Evolutionary conservation across 1,139 yeast species (phyloP).

Genomic region (Debaryomyces sp.): DNA sequence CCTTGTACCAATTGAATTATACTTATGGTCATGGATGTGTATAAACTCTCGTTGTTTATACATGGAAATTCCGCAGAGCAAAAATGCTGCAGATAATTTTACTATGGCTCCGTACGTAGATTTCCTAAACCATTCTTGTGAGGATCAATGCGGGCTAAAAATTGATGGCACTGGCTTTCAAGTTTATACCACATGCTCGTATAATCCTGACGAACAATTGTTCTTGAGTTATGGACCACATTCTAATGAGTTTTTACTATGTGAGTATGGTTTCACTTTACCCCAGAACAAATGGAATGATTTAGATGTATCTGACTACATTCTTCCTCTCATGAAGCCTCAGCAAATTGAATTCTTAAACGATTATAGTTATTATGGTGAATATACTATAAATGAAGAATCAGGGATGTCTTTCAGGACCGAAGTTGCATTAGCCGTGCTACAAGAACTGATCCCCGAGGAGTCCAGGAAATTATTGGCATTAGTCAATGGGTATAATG

Average conservation of each 20-base stretch:
- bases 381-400: conserved; percentile 61
- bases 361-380: conserved; percentile 62
- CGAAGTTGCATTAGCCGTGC: conserved; percentile 69
- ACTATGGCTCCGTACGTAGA: conserved; percentile 94
- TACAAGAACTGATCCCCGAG: conserved; percentile 48
- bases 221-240: conserved; percentile 86
- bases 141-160: conserved; percentile 54
- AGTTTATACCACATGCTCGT: conserved; percentile 43
- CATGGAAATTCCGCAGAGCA: conserved; percentile 62
- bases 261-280: conserved; percentile 84
- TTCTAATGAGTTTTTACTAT: conserved; percentile 73
- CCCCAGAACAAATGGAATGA: conserved; percentile 66
- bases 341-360: conserved; percentile 50
- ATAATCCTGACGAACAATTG: conserved; percentile 57
- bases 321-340: conserved; percentile 38
- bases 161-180: conserved; percentile 54
- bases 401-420: conserved; percentile 71
- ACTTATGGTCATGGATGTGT: conserved; percentile 78
- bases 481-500: conserved; percentile 42
- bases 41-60: conserved; percentile 91
- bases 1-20: conserved; percentile 25
- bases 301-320: conserved; percentile 58
- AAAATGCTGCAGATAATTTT: conserved; percentile 60
- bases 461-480: conserved; percentile 33
- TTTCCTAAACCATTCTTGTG: conserved; percentile 74